Evolutionary conservation across 371 early-diverging fungal species (phyloP).

Genomic region (Mucor velutinosus): DNA sequence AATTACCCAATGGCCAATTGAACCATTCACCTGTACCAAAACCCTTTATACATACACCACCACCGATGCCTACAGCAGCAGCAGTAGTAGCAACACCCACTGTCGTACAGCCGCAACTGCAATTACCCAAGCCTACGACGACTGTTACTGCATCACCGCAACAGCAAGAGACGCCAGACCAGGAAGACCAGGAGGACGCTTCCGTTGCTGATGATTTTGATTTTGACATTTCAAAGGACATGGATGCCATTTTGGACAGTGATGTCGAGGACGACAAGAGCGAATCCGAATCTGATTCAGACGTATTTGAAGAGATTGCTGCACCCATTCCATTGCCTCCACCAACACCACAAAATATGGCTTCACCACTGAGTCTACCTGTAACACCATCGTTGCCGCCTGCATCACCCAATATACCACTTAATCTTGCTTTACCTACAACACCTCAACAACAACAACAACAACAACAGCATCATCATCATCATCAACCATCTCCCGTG

Average conservation of each 20-base stretch:
- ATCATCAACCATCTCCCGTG: background rate
- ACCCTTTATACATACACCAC: conserved; percentile 7
- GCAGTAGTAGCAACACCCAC: background rate
- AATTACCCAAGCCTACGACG: background rate
- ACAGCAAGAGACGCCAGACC: background rate
- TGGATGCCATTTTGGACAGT: conserved; percentile 25
- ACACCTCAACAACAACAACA: conserved; percentile 7
- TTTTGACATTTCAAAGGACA: conserved; percentile 23
- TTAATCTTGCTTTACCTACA: conserved; percentile 13
- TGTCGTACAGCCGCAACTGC: background rate
- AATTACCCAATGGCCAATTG: background rate
- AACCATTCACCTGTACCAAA: conserved; percentile 13
- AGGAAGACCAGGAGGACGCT: background rate
- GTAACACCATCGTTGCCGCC: conserved; percentile 8
- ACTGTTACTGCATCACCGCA: background rate
- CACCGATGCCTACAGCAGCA: background rate
- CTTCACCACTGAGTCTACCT: conserved; percentile 14
- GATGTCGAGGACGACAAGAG: conserved; percentile 16
- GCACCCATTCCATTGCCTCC: conserved; percentile 10
- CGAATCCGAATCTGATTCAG: conserved; percentile 14
- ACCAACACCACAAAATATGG: background rate
- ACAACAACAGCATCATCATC: background rate
- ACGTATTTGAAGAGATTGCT: conserved; percentile 22
- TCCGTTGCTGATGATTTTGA: conserved; percentile 14
- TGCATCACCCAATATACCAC: conserved; percentile 17